Base-by-base conservation (phyloP, 2,329 filamentous ascomycete species). In the Hypoxylon sp. region DNA sequence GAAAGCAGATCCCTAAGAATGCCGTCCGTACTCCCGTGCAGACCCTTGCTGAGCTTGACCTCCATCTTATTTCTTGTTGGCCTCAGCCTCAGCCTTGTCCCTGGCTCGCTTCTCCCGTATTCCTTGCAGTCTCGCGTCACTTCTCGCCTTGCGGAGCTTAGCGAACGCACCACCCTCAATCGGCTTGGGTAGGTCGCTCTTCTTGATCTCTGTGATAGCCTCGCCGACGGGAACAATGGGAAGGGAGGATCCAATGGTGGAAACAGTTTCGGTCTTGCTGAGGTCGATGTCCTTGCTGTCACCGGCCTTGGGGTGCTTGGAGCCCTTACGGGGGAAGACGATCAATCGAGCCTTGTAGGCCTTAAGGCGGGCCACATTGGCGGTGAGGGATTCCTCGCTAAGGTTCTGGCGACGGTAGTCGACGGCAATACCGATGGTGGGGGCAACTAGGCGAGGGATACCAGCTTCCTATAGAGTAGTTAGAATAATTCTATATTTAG, bases 301-400 rank as follows among this genome's bases (percentile, higher is more conserved):
- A 83, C 93, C 93, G 82, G 92, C 91, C 93, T 97, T 98, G 86
- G 91, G 89, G 69, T 76, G 73, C 86, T 96, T 90, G 86, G 94
- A 94, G 82, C 90, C 90, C 86, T 93, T 94, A 89, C 94, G 93
- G 82, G 96, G 96, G 89, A 99, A 98, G 82, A 99, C 90, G 83
- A 99, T 97, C 80, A 99, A 87, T 81, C 94, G 93, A 81, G 91
- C 90, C 87, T 92, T 93, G 94, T 97, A 99, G 82, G 93, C 93
- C 90, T 98, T 94, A 82, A 99, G 93, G 81, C 96, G 96, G 84
- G 92, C 92, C 79, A 99, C 95, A 86, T 99, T 99, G 88, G 89
- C 88, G 83, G 93, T 89, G 79, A 98, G 91, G 75, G 92, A 92
- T 90, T 98, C 96, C 87, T 97, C 93, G 81, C 91, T 96, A 80